These are phyloP conservation scores for Aspergillus ochraceoroseus DNA, from an alignment of 2,329 filamentous ascomycete genomes.

Conservation along the genomic window DNA sequence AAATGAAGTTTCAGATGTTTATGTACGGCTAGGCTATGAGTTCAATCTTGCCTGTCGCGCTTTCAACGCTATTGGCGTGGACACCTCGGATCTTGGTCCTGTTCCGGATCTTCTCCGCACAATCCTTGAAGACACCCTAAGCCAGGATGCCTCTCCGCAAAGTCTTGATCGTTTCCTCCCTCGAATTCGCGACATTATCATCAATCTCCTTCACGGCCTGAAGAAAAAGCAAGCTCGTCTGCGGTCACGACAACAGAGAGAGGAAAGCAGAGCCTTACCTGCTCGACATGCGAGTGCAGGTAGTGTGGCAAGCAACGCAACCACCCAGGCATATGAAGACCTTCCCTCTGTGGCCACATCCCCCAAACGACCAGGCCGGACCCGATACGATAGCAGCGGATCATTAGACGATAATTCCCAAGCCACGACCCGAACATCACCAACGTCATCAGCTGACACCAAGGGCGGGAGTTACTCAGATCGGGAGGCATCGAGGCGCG, in stretches of 20 bases:
- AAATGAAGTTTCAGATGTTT: conserved; percentile 94
- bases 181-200: conserved; percentile 95
- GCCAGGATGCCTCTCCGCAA: conserved; percentile 89
- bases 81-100: conserved; percentile 88
- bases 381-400: conserved; percentile 38
- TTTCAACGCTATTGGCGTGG: conserved; percentile 94
- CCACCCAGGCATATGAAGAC: conserved; percentile 46
- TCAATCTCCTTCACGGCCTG: conserved; percentile 88
- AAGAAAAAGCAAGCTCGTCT: conserved; percentile 96
- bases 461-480: conserved; percentile 34
- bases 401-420: conserved; percentile 34
- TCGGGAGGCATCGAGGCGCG: conserved; percentile 39
- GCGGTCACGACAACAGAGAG: conserved; percentile 52
- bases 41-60: conserved; percentile 98
- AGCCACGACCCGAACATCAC: conserved; percentile 26
- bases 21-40: conserved; percentile 94
- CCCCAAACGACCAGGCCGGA: conserved; percentile 33
- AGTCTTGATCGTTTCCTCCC: conserved; percentile 92
- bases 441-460: conserved; percentile 26
- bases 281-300: conserved; percentile 46
- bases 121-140: conserved; percentile 92
- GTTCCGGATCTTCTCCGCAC: conserved; percentile 85
- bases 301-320: conserved; percentile 43
- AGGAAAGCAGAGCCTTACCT: conserved; percentile 42
- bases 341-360: conserved; percentile 29